Percentiles rank a stretch among this genome's conserved stretches.
Conservation (phyloP, 202 grass and related monocot genomes). For the Panicum hallii region DNA sequence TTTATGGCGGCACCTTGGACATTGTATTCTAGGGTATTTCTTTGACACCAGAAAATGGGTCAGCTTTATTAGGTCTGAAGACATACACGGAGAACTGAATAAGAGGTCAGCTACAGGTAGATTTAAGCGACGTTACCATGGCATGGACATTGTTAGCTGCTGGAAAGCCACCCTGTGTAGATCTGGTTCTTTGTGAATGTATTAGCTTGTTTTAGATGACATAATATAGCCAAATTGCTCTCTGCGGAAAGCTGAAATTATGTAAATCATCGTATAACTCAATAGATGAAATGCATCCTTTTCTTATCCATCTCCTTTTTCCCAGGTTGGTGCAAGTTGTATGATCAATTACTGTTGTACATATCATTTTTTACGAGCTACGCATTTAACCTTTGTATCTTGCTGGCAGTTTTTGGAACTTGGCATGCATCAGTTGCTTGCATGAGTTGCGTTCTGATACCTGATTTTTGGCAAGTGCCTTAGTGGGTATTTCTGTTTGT, state of each 20-base stretch:
- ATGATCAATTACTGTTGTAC: slow-evolving; percentile 19
- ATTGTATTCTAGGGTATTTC: slow-evolving; percentile 48
- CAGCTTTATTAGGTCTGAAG: slow-evolving; percentile 56
- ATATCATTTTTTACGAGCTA: slow-evolving; percentile 12
- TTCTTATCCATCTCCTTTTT: not conserved
- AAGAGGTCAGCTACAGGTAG: slow-evolving; percentile 54
- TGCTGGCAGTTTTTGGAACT: not conserved
- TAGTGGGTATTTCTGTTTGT: not conserved
- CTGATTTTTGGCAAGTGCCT: not conserved
- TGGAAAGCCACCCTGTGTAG: slow-evolving; percentile 42
- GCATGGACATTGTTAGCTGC: slow-evolving; percentile 45
- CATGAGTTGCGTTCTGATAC: no score
- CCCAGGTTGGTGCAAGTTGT: not conserved
- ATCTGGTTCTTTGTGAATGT: slow-evolving; percentile 52
- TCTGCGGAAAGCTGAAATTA: slow-evolving; percentile 46
- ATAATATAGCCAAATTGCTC: slow-evolving; percentile 48
- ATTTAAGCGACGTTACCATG: slow-evolving; percentile 54
- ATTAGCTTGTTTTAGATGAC: slow-evolving; percentile 47
- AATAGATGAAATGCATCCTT: slow-evolving; percentile 49
- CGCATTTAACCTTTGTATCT: not conserved
- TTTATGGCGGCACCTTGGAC: slow-evolving; percentile 36
- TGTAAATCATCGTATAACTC: slow-evolving; percentile 59
- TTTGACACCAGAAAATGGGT: slow-evolving; percentile 51
- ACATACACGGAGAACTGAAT: slow-evolving; percentile 50
- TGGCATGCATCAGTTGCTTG: not conserved